phyloP scores from a whole-genome alignment of 352 stramenopile genomes.

The Globisporangium apiculatum region DNA sequence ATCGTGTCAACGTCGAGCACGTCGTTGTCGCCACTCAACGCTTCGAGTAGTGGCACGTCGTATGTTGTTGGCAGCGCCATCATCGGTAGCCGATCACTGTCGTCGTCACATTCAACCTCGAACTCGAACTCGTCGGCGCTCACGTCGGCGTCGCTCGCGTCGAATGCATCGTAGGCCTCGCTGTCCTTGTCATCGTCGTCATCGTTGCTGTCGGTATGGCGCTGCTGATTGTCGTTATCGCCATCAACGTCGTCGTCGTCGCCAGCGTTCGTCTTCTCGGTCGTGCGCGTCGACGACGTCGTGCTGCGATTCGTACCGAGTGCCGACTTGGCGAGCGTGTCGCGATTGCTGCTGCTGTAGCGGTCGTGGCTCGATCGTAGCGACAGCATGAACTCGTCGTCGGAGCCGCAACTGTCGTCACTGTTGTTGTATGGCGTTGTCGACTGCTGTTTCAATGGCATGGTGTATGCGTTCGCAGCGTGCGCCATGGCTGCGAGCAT shows the following conservation, averaged over 20 bases:
- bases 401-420: neutral
- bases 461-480: conserved; percentile 8
- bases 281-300: conserved; percentile 13
- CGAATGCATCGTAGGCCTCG: conserved; percentile 3
- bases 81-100: conserved; percentile 14
- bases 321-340: conserved; percentile 2
- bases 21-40: conserved; percentile 37
- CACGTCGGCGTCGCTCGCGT: neutral
- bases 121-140: conserved; percentile 12
- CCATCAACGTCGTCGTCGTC: conserved; percentile 10
- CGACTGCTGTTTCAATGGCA: neutral
- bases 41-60: conserved; percentile 38
- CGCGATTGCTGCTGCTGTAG: neutral
- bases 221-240: conserved; percentile 11
- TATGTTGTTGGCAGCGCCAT: conserved; percentile 34
- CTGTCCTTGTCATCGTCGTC: neutral
- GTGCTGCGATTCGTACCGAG: conserved; percentile 3
- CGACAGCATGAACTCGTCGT: conserved; percentile 1
- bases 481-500: conserved; percentile 28
- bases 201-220: conserved; percentile 11
- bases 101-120: conserved; percentile 8
- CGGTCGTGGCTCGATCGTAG: conserved; percentile 1
- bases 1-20: conserved; percentile 55
- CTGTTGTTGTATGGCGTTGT: neutral
- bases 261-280: conserved; percentile 10